These are phyloP conservation scores for Chlorella vulgaris DNA, from an alignment of 139 green algal species.

Conservation along the genomic window DNA sequence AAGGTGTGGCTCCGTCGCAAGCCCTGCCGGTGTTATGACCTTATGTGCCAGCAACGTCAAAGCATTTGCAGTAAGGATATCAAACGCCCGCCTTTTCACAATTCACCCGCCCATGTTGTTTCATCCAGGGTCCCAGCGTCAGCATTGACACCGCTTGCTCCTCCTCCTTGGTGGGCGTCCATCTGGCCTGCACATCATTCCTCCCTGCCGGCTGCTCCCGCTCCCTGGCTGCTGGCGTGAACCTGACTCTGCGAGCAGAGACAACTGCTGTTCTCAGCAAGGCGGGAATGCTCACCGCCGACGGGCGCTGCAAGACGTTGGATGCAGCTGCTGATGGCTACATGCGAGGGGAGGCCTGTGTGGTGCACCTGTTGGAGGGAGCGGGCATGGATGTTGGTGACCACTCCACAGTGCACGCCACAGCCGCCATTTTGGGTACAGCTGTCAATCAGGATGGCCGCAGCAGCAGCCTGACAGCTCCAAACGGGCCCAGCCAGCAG, in stretches of 20 bases:
- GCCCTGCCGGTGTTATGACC: no score
- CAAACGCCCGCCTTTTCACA: not conserved
- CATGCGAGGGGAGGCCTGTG: conserved; percentile 73
- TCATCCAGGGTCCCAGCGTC: conserved; percentile 53
- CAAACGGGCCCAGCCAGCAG: conserved; percentile 89
- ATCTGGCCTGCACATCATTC: conserved; percentile 47
- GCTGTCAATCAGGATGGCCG: conserved; percentile 91
- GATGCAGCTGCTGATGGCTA: conserved; percentile 83
- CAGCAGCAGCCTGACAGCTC: conserved; percentile 84
- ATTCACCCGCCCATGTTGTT: no score
- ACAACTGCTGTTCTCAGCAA: conserved; percentile 79
- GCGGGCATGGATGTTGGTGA: not conserved
- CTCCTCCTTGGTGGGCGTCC: conserved; percentile 72
- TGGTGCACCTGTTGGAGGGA: conserved; percentile 47
- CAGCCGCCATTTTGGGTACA: conserved; percentile 60
- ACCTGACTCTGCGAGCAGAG: conserved; percentile 69
- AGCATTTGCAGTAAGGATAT: not conserved
- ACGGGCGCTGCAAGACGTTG: conserved; percentile 87
- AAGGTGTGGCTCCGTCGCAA: conserved; percentile 54
- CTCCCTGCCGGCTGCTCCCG: not conserved
- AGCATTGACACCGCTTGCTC: conserved; percentile 87
- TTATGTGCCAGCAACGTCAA: no score
- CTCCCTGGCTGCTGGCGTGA: conserved; percentile 63
- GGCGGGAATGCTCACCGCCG: conserved; percentile 78
- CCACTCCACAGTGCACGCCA: not conserved